Evolutionary conservation across 2,329 filamentous ascomycete genomes (phyloP).

Genomic region (Fusarium chuoi): DNA sequence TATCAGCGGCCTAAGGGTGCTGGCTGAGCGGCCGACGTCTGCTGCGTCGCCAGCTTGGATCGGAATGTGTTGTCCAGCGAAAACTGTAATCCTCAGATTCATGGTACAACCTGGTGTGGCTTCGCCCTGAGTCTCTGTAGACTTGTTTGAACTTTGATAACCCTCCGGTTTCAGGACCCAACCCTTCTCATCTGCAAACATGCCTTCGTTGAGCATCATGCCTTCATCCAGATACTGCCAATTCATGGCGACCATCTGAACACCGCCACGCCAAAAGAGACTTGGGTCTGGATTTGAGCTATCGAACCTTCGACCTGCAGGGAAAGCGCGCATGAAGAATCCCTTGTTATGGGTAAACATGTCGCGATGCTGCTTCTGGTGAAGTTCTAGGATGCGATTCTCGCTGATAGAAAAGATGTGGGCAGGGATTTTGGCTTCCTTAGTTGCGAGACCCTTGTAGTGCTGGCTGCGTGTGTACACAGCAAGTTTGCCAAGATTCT

Average conservation of each 20-base stretch:
- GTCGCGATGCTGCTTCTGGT: conserved; percentile 72
- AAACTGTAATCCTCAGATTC: conserved; percentile 75
- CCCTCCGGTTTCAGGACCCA: conserved; percentile 87
- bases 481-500: conserved; percentile 77
- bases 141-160: conserved; percentile 66
- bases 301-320: conserved; percentile 78
- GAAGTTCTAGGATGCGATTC: conserved; percentile 71
- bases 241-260: conserved; percentile 98
- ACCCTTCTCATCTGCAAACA: conserved; percentile 88
- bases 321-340: conserved; percentile 93
- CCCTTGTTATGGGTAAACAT: conserved; percentile 89
- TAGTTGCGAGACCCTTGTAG: conserved; percentile 77
- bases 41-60: conserved; percentile 45
- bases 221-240: conserved; percentile 96
- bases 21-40: conserved; percentile 46
- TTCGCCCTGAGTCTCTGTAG: conserved; percentile 55
- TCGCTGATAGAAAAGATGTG: conserved; percentile 93
- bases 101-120: conserved; percentile 64
- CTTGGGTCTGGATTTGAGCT: conserved; percentile 97
- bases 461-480: conserved; percentile 89
- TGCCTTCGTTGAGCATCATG: conserved; percentile 96
- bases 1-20: conserved; percentile 73
- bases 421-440: conserved; percentile 66
- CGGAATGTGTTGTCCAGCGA: conserved; percentile 78
- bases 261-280: conserved; percentile 89